phyloP scores from a whole-genome alignment of 2,329 filamentous ascomycete species.

The Neocucurbitaria cava region DNA sequence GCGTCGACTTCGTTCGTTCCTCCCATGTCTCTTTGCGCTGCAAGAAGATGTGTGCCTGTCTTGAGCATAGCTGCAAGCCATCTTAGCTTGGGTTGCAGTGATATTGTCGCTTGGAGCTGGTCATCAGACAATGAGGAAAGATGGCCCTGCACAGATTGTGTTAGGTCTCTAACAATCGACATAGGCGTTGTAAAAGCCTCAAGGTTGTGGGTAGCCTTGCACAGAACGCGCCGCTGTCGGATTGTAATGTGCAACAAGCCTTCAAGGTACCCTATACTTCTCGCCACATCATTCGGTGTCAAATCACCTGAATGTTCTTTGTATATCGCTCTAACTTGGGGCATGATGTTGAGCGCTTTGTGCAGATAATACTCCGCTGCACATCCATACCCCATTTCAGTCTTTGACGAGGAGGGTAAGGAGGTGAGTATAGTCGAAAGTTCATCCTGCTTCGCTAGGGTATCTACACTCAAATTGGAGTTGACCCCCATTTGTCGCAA shows the following conservation, averaged over 20 bases:
- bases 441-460: conserved; percentile 75
- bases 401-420: conserved; percentile 29
- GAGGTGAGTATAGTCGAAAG: conserved; percentile 73
- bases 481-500: conserved; percentile 89
- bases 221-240: conserved; percentile 62
- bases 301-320: conserved; percentile 85
- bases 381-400: conserved; percentile 35
- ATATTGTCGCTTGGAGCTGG: conserved; percentile 13
- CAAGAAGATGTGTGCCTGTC: conserved; percentile 67
- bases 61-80: conserved; percentile 77
- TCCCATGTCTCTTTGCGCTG: conserved; percentile 72
- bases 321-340: conserved; percentile 69
- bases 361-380: conserved; percentile 76
- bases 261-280: conserved; percentile 86
- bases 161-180: conserved; percentile 40
- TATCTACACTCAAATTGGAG: conserved; percentile 77
- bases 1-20: conserved; percentile 43
- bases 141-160: conserved; percentile 9
- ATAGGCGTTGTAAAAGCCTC: conserved; percentile 50
- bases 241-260: conserved; percentile 75
- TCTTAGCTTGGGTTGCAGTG: conserved; percentile 30
- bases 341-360: conserved; percentile 76
- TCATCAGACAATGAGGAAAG: conserved; percentile 24
- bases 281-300: conserved; percentile 77
- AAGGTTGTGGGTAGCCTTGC: conserved; percentile 37